Conservation (phyloP, 106 monocot genomes). For the Cymbidium sinense region DNA sequence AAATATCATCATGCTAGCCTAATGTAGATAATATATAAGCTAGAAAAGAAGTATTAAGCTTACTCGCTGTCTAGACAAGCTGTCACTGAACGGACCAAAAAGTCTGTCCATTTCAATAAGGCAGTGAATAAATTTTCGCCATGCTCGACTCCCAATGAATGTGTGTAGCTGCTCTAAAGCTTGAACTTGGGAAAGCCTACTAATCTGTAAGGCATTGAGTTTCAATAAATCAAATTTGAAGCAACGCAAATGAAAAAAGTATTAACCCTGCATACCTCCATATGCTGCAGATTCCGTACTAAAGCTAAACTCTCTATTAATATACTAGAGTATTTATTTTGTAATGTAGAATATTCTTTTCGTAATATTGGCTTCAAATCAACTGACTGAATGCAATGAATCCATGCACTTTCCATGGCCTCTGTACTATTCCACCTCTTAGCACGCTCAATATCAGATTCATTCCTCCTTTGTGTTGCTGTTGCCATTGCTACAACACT, state of each 20-base stretch:
- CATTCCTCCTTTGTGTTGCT: constrained; percentile 84
- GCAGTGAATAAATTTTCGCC: constrained; percentile 84
- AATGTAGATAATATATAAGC: background rate
- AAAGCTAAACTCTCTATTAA: constrained; percentile 74
- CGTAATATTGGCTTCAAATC: constrained; percentile 60
- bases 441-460: constrained; percentile 71
- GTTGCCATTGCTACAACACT: constrained; percentile 99
- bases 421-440: constrained; percentile 93
- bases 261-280: constrained; percentile 50
- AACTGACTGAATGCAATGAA: constrained; percentile 58
- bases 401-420: constrained; percentile 96
- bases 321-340: constrained; percentile 78
- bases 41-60: constrained; percentile 3
- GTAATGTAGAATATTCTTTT: constrained; percentile 68
- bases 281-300: constrained; percentile 62
- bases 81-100: constrained; percentile 56
- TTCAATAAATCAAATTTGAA: background rate
- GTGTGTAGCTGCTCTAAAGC: constrained; percentile 35
- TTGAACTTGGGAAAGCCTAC: constrained; percentile 64
- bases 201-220: constrained; percentile 46
- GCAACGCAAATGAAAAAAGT: background rate
- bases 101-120: constrained; percentile 64
- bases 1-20: background rate
- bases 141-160: constrained; percentile 50
- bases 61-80: constrained; percentile 59